Evolutionary conservation across 139 green algal genomes (phyloP).

Genomic region (Marvania coccoides): DNA sequence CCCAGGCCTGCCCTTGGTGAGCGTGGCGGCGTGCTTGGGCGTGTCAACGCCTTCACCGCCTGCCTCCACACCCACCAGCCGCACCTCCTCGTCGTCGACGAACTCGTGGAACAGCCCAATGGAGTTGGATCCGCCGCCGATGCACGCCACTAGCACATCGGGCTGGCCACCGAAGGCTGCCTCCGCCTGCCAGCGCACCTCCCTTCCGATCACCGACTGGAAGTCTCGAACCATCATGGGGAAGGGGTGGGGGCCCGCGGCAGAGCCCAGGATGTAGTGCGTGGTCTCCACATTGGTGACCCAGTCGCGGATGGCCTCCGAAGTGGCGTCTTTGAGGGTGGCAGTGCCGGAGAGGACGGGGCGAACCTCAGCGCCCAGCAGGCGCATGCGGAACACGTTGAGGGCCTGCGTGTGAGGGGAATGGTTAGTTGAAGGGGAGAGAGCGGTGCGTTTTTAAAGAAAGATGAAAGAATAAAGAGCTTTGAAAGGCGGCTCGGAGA

Average conservation of each 20-base stretch:
- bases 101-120: slow-evolving; percentile 99
- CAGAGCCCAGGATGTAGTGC: slow-evolving; percentile 98
- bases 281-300: slow-evolving; percentile 99
- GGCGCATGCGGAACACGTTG: slow-evolving; percentile 98
- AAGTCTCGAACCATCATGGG: slow-evolving; percentile 98
- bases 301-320: slow-evolving; percentile 98
- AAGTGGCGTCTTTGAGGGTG: slow-evolving; percentile 97
- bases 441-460: too few species aligned
- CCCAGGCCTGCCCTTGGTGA: slow-evolving; percentile 87
- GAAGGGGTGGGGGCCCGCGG: slow-evolving; percentile 96
- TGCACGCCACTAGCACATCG: slow-evolving; percentile 94
- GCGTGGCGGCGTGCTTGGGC: slow-evolving; percentile 92
- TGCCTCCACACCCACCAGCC: slow-evolving; percentile 64
- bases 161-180: slow-evolving; percentile 82
- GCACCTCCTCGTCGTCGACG: slow-evolving; percentile 80
- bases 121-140: slow-evolving; percentile 96
- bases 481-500: too few species aligned
- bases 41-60: slow-evolving; percentile 86
- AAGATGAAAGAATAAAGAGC: too few species aligned
- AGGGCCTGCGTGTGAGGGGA: too few species aligned
- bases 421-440: too few species aligned
- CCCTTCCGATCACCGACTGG: slow-evolving; percentile 89
- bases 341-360: slow-evolving; percentile 84
- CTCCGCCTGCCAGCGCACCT: slow-evolving; percentile 71
- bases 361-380: slow-evolving; percentile 91